phyloP scores from a whole-genome alignment of 768 basidiomycete species.

The Russula olivacea region DNA sequence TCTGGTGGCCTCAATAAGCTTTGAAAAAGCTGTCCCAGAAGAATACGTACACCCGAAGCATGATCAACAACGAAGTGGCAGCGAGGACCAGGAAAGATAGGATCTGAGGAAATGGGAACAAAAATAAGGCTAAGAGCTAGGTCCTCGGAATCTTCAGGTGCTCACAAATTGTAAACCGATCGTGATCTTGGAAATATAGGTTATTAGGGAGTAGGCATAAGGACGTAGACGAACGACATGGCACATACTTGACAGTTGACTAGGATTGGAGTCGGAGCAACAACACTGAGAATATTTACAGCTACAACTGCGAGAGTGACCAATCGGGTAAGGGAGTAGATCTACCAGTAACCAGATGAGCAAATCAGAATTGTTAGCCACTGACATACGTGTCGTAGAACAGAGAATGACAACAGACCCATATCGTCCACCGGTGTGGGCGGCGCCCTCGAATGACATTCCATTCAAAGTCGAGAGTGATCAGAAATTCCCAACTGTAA shows the following conservation, averaged over 20 bases:
- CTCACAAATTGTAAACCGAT: not conserved
- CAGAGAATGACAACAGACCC: not conserved
- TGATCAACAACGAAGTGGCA: not conserved
- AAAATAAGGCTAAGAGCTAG: not conserved
- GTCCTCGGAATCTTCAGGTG: not conserved
- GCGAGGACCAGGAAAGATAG: not conserved
- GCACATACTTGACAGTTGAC: slow-evolving; percentile 14
- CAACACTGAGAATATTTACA: not conserved
- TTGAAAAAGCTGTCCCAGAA: no score
- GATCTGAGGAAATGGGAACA: not conserved
- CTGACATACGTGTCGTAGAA: not conserved
- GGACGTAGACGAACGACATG: not conserved
- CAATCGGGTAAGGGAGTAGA: slow-evolving; percentile 11
- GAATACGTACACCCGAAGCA: slow-evolving; percentile 12
- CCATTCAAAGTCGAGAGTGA: not conserved
- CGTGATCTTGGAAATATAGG: not conserved
- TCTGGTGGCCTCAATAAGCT: not conserved
- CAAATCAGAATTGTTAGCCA: not conserved
- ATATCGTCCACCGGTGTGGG: slow-evolving; percentile 10
- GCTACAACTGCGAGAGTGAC: not conserved
- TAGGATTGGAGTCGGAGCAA: not conserved
- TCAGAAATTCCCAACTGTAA: slow-evolving; percentile 1
- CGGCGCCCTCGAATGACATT: not conserved
- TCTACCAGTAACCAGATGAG: not conserved
- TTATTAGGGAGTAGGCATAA: not conserved